A percentile compares a stretch with the other conserved stretches of the same genome.
These are phyloP conservation scores for Silybum marianum DNA, from an alignment of 129 eudicot species.

Conservation along the genomic window DNA sequence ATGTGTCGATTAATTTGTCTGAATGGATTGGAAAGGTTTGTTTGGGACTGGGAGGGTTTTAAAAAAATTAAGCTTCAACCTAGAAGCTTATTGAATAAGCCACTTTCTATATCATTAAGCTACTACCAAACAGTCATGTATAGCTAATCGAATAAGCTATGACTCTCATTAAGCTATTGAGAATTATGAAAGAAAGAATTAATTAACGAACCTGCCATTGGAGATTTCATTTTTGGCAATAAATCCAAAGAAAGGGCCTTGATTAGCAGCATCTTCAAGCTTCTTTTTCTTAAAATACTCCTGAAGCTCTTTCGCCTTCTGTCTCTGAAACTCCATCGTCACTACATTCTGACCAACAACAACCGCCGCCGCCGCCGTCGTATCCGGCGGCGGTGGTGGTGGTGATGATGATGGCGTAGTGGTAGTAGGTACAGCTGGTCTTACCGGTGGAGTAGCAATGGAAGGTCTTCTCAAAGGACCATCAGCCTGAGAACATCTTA, in stretches of 20 bases:
- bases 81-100: too few species aligned
- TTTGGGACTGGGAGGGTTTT: too few species aligned
- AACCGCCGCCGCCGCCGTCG: slow-evolving; percentile 1
- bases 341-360: slow-evolving; percentile 50
- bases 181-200: too few species aligned
- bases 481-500: slow-evolving; percentile 77
- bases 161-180: too few species aligned
- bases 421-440: slow-evolving; percentile 33
- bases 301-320: slow-evolving; percentile 90
- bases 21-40: too few species aligned
- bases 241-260: slow-evolving; percentile 88
- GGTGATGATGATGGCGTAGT: slow-evolving; percentile 26
- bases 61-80: too few species aligned
- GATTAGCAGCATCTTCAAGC: slow-evolving; percentile 59
- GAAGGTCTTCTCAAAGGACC: slow-evolving; percentile 88
- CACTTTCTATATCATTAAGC: too few species aligned
- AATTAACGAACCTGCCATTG: slow-evolving; percentile 70
- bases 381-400: slow-evolving; percentile 31
- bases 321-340: slow-evolving; percentile 95
- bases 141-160: too few species aligned
- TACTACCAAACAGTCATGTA: too few species aligned
- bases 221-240: slow-evolving; percentile 84
- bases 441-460: slow-evolving; percentile 60
- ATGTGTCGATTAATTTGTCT: too few species aligned
- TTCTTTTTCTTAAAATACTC: slow-evolving; percentile 90